phyloP scores from a whole-genome alignment of 1,139 yeast species.

The Protomyces gravidus region DNA sequence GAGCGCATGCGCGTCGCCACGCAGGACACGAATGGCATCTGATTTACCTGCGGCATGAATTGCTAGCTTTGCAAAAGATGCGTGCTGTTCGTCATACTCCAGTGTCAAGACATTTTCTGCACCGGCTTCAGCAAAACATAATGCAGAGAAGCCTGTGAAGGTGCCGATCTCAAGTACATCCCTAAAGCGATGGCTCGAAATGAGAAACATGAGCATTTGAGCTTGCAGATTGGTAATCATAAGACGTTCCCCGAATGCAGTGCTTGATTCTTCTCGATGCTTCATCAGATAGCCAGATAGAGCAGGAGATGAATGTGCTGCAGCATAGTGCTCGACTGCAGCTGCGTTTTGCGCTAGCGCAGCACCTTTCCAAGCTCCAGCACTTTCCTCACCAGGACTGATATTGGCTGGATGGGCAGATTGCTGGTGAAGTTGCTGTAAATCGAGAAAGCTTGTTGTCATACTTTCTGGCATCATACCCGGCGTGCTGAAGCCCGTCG shows the following conservation, averaged over 20 bases:
- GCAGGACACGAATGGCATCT: constrained; percentile 4
- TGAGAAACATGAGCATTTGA: constrained; percentile 12
- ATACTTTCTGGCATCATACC: constrained; percentile 11
- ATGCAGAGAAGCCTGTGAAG: constrained; percentile 24
- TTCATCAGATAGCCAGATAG: background rate
- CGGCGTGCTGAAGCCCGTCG: constrained; percentile 10
- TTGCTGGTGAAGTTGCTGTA: constrained; percentile 1
- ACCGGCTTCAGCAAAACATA: constrained; percentile 18
- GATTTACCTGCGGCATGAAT: constrained; percentile 16
- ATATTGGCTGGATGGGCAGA: background rate
- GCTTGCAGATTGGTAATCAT: constrained; percentile 20
- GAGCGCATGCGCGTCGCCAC: constrained; percentile 19
- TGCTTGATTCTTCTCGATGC: constrained; percentile 14
- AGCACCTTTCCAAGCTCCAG: constrained; percentile 4
- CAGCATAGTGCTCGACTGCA: constrained; percentile 11
- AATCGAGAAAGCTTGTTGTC: constrained; percentile 21
- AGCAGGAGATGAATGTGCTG: background rate
- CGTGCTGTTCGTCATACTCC: constrained; percentile 14
- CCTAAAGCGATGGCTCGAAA: background rate
- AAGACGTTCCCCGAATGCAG: constrained; percentile 14
- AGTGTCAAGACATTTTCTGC: constrained; percentile 13
- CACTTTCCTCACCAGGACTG: background rate
- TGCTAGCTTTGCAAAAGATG: constrained; percentile 17
- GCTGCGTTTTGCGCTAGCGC: background rate
- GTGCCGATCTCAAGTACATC: constrained; percentile 23